Percentiles rank a stretch among this genome's conserved stretches.
Evolutionary conservation across 2,329 filamentous ascomycete genomes (phyloP).

Genomic region (Aspergillus transmontanensis): DNA sequence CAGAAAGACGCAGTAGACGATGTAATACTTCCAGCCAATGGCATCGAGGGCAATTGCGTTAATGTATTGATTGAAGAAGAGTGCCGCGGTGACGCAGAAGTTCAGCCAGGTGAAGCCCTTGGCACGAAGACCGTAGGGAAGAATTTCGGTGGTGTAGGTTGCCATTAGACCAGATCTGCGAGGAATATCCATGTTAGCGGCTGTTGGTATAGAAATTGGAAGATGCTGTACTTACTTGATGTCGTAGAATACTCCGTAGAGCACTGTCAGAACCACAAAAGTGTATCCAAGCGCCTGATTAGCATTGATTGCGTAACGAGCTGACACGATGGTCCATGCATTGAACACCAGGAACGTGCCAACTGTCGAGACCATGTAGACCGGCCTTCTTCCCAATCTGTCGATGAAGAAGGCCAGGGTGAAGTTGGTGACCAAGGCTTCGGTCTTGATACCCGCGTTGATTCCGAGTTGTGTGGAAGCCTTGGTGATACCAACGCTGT

Average conservation of each 20-base stretch:
- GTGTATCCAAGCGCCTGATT: neutral
- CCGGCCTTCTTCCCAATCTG: conserved; percentile 41
- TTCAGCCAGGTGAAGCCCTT: conserved; percentile 44
- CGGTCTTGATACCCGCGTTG: conserved; percentile 42
- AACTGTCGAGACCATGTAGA: conserved; percentile 44
- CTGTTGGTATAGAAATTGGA: conserved; percentile 1
- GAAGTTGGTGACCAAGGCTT: conserved; percentile 38
- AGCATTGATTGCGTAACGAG: conserved; percentile 6
- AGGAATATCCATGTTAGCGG: too few species aligned
- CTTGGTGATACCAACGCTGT: conserved; percentile 40
- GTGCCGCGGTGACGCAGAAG: conserved; percentile 23
- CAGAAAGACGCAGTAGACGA: conserved; percentile 15
- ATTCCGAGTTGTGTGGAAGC: conserved; percentile 42
- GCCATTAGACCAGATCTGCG: conserved; percentile 21
- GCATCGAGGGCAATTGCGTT: conserved; percentile 30
- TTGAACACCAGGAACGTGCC: conserved; percentile 38
- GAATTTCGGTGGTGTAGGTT: conserved; percentile 47
- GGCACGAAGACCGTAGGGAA: conserved; percentile 49
- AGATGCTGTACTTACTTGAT: too few species aligned
- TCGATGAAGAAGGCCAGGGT: conserved; percentile 41
- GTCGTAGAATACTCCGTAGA: too few species aligned
- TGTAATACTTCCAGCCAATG: conserved; percentile 36
- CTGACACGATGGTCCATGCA: too few species aligned
- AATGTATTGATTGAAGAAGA: conserved; percentile 29
- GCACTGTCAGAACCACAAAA: too few species aligned